Evolutionary conservation across 768 basidiomycete genomes (phyloP).

Genomic region (Lactarius sanguifluus): DNA sequence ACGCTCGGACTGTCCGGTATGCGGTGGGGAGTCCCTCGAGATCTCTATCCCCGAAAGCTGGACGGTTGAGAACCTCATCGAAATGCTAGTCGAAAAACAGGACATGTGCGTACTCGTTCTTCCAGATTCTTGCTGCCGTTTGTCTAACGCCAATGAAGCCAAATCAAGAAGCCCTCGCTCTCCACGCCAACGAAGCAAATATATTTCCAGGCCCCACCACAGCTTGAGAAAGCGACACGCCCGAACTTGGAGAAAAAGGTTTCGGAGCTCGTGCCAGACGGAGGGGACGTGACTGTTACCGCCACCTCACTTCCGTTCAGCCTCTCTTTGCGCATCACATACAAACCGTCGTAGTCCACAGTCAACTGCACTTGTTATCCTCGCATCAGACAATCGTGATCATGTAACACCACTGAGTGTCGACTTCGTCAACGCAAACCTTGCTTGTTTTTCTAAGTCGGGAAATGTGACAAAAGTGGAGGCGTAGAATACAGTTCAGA

Average conservation of each 20-base stretch:
- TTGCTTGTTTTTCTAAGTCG: too few species aligned
- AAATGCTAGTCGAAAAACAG: conserved; percentile 81
- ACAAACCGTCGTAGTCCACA: conserved; percentile 33
- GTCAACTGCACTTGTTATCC: conserved; percentile 3
- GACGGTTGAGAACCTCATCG: conserved; percentile 86
- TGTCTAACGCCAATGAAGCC: conserved; percentile 48
- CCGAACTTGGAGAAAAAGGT: conserved; percentile 88
- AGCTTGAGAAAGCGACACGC: conserved; percentile 85
- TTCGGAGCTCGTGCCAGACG: conserved; percentile 71
- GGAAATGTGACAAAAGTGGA: too few species aligned
- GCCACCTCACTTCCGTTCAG: conserved; percentile 88
- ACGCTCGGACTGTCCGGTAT: conserved; percentile 93
- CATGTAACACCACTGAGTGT: not conserved
- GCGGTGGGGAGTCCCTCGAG: conserved; percentile 86
- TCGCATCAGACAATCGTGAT: not conserved
- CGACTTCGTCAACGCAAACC: too few species aligned
- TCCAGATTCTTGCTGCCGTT: not conserved
- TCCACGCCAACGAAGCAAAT: conserved; percentile 74
- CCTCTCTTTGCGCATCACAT: conserved; percentile 65
- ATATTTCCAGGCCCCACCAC: conserved; percentile 92
- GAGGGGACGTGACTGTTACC: conserved; percentile 83
- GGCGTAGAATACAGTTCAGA: too few species aligned
- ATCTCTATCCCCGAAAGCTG: conserved; percentile 65
- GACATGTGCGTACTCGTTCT: conserved; percentile 66
- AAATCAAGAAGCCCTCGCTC: conserved; percentile 95